A percentile compares a stretch with the other conserved stretches of the same genome.
Evolutionary conservation across 768 basidiomycete genomes (phyloP).

Genomic region (Coprinopsis sp.): DNA sequence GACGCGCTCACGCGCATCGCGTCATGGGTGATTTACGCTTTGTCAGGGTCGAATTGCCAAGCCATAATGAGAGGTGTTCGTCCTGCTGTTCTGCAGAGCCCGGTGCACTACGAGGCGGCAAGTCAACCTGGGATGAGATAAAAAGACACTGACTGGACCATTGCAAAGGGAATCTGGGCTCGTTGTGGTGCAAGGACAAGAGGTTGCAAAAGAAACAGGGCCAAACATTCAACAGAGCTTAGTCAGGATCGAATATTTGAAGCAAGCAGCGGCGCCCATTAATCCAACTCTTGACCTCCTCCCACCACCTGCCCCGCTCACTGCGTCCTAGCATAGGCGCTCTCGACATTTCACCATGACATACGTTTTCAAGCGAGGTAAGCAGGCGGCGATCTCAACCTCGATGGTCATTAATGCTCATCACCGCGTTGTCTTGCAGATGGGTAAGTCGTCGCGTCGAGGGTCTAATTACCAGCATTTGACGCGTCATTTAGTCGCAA

Average conservation of each 20-base stretch:
- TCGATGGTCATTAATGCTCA: constrained; percentile 7
- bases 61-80: no score
- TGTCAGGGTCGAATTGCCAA: no score
- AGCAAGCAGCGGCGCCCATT: neutral
- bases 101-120: no score
- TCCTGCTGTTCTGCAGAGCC: no score
- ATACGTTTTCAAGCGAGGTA: constrained; percentile 36
- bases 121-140: no score
- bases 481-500: constrained; percentile 54
- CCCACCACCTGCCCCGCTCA: constrained; percentile 6
- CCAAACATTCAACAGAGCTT: constrained; percentile 10
- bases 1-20: no score
- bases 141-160: no score
- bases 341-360: constrained; percentile 10
- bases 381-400: constrained; percentile 10
- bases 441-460: constrained; percentile 39
- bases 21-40: no score
- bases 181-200: no score
- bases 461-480: constrained; percentile 15
- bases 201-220: constrained; percentile 1
- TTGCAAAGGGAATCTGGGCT: no score
- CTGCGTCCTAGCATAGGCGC: neutral
- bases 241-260: constrained; percentile 1
- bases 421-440: constrained; percentile 25
- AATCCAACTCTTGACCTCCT: neutral